Evolutionary conservation across 495 filamentous ascomycete species (phyloP).

Genomic region (Echria macrotheca): DNA sequence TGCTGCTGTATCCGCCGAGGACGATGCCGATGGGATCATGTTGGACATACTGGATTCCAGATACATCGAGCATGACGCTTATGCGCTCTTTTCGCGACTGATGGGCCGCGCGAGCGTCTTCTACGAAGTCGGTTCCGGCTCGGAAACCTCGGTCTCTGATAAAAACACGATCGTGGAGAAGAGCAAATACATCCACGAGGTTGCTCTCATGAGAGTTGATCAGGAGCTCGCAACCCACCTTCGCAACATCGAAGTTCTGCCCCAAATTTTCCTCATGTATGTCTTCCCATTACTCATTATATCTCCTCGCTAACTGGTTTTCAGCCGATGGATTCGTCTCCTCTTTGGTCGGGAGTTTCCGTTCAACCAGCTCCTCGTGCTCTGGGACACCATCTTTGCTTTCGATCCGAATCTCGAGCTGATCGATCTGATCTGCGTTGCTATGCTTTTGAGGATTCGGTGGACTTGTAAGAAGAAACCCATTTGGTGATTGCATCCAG

Average conservation of each 20-base stretch:
- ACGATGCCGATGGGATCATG: conserved; percentile 44
- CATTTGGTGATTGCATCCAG: no score
- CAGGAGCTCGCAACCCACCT: conserved; percentile 78
- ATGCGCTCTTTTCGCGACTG: conserved; percentile 72
- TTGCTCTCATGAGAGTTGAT: conserved; percentile 70
- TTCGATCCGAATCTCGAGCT: conserved; percentile 77
- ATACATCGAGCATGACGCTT: conserved; percentile 87
- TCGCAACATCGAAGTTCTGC: conserved; percentile 80
- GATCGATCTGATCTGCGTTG: conserved; percentile 82
- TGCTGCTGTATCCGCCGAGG: conserved; percentile 16
- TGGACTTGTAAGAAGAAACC: conserved; percentile 75
- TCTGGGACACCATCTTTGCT: conserved; percentile 92
- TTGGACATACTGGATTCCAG: conserved; percentile 59
- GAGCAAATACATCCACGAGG: conserved; percentile 79
- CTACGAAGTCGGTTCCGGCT: conserved; percentile 62
- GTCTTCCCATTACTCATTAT: conserved; percentile 16
- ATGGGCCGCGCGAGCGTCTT: conserved; percentile 85
- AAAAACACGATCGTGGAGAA: conserved; percentile 73
- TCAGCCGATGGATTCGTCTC: conserved; percentile 87
- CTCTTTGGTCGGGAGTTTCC: conserved; percentile 91
- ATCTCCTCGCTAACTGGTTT: conserved; percentile 2
- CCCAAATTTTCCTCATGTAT: conserved; percentile 93
- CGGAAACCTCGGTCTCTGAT: conserved; percentile 20
- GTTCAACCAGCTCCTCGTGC: conserved; percentile 71
- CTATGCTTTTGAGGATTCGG: conserved; percentile 88